Evolutionary conservation across 2,329 filamentous ascomycete genomes (phyloP).

Genomic region (Fusarium sp.): DNA sequence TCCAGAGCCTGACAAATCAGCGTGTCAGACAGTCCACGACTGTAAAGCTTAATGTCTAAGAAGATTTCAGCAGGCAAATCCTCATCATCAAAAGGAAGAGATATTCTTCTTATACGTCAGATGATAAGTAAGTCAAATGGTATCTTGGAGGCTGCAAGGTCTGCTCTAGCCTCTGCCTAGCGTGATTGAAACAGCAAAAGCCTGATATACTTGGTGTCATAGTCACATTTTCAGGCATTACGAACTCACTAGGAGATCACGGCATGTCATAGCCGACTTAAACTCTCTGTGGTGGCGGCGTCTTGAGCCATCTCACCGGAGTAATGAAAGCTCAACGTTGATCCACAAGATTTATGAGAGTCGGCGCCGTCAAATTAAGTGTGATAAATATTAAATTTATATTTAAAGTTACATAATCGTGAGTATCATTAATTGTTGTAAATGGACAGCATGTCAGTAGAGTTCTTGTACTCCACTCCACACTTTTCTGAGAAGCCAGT

Average conservation of each 20-base stretch:
- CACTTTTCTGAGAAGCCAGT: constrained; percentile 36
- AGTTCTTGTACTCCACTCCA: constrained; percentile 37
- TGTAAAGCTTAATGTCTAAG: neutral
- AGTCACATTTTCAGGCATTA: neutral
- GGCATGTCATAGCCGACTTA: too few species aligned
- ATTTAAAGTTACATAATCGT: neutral
- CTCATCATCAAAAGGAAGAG: fast-evolving
- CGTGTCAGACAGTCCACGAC: neutral
- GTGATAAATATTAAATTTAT: neutral
- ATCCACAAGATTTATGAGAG: neutral
- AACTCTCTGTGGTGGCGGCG: neutral
- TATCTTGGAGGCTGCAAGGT: neutral
- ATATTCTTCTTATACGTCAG: neutral
- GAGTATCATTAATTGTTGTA: constrained; percentile 18
- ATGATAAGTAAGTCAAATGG: neutral
- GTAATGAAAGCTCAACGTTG: neutral
- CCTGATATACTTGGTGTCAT: too few species aligned
- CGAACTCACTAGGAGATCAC: neutral
- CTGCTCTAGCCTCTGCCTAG: neutral
- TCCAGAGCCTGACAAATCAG: neutral
- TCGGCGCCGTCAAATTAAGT: neutral
- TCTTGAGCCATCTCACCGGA: too few species aligned
- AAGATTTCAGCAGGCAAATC: neutral
- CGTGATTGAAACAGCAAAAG: neutral
- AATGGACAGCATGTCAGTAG: constrained; percentile 35